Evolutionary conservation across 176 grass and related monocot genomes (phyloP), one percentile per base, ranked within the genome.

Genomic region (Aegilops speltoides): DNA sequence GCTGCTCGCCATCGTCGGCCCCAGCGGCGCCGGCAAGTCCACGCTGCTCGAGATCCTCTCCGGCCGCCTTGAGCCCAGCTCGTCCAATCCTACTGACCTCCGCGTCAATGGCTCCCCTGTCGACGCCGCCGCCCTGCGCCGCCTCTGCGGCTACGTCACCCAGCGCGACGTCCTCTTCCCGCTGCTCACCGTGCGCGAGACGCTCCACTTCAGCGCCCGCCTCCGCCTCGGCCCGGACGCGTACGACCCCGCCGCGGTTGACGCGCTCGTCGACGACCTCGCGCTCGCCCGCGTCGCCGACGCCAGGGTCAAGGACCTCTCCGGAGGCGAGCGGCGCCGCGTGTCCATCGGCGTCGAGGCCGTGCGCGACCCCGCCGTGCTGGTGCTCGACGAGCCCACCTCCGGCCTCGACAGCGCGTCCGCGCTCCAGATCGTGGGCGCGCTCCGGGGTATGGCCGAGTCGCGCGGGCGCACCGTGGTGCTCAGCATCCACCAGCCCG

Each of bases 371-470:
- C 94, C 94, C 13, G 65, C 80, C 32, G 89, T 93, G 25, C 68
- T 96, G 8, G 91, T 96, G 50, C 88, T 96, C 23, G 94, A 96
- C 78, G 94, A 96, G 72, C 94, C 94, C 9, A 96, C 94, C 14
- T 96, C 94, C 3, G 91, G 94, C 10, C 94, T 96, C 36, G 94
- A 96, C 82, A 96, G 94, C 68, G 84, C 89, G 2, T 96, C 94
- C 0, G 91, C 94, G 7, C 81, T 91, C 31, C 94, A 96, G 71
- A 93, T 96, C 73, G 89, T 96, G 1, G 73, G 83, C 11, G 81
- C 87, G 40, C 91, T 96, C 14, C 82, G 78, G 7, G 62, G 66
- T 19, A 96, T 93, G 94, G 94, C 94, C 1, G 84, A 88, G 71
- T 56, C 72, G 26, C 88, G 87, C 8, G 87, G 89, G 0, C 78